Evolutionary conservation across 257 asterid species (phyloP).

Genomic region (Nicotiana undulata): DNA sequence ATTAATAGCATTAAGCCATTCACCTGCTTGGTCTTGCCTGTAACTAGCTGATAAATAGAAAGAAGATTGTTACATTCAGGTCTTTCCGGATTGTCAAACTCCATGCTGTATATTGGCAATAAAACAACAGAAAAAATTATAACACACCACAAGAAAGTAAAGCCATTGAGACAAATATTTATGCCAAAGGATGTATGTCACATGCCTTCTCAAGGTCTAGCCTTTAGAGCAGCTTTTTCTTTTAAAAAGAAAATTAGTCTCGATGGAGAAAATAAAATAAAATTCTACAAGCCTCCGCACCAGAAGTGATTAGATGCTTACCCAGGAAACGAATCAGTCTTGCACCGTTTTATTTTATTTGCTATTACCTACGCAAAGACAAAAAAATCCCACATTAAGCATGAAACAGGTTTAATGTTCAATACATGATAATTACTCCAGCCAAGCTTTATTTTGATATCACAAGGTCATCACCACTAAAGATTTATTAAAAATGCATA

Average conservation of each 20-base stretch:
- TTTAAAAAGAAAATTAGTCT: neutral
- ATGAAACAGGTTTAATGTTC: neutral
- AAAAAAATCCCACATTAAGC: neutral
- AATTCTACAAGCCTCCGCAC: neutral
- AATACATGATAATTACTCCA: neutral
- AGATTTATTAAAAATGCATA: neutral
- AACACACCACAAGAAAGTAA: slow-evolving; percentile 9
- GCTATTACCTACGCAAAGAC: slow-evolving; percentile 56
- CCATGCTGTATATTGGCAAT: slow-evolving; percentile 50
- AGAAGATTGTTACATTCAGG: slow-evolving; percentile 96
- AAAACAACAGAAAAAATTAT: slow-evolving; percentile 2
- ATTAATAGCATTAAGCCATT: neutral
- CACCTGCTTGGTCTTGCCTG: slow-evolving; percentile 90
- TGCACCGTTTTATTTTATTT: slow-evolving; percentile 90
- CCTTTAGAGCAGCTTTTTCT: neutral
- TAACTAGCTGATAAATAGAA: slow-evolving; percentile 76
- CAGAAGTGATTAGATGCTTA: slow-evolving; percentile 20
- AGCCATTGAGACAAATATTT: neutral
- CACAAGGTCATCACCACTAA: neutral
- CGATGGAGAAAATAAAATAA: neutral
- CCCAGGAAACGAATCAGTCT: slow-evolving; percentile 89
- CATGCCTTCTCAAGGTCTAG: neutral
- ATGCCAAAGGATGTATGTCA: neutral
- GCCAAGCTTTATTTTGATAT: neutral
- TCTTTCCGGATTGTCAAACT: slow-evolving; percentile 84